Base-by-base conservation (phyloP, 169 alveolate species). In the Sarcocystis neurona region DNA sequence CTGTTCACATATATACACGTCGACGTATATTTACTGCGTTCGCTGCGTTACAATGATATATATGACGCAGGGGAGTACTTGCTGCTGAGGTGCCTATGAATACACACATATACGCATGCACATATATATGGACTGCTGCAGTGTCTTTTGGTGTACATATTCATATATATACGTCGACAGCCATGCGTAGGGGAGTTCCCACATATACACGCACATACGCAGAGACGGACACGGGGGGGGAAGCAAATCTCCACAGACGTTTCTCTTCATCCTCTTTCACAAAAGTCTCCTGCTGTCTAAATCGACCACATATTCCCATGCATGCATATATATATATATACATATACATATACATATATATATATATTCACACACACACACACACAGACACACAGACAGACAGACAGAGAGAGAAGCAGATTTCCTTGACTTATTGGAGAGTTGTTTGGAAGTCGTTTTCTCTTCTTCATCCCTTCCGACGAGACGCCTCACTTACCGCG, bases 241-340 rank as follows among this genome's bases (percentile, higher is more conserved):
- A 53, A 53, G 12, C 12, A 53, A 53, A 23, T 53, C 66, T 53
- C 66, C 66, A 15, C 23, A 23, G 66, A 53, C 12, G 66, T 12
- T 15, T 53, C 23, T 53, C 66, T 53, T 53, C 66, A 15, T 53
- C 23, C 66, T 12, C 23, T 23, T 53, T 53, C 23, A 12, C 66
- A 53, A 15, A 12, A 53, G 23, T 53, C 66, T n/a, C n/a, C n/a
- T n/a, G n/a, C n/a, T n/a, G 72, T 58, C 6, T 58, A 18, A 23
- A 18, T 58, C 10, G 15, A 6, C 30, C 34, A 23, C 10, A 3
- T 23, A 10, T 6, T 18, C 3, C n/a, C 79, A 70, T 39, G 27
- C 37, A 70, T 70, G 37, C 37, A 70, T 70, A 70, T 70, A 70
- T 70, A 70, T 34, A 70, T 70, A 70, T 70, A 32, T 34, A 70